Conservation (phyloP, 192 early-diverging fungal species). For the Linnemannia elongata region DNA sequence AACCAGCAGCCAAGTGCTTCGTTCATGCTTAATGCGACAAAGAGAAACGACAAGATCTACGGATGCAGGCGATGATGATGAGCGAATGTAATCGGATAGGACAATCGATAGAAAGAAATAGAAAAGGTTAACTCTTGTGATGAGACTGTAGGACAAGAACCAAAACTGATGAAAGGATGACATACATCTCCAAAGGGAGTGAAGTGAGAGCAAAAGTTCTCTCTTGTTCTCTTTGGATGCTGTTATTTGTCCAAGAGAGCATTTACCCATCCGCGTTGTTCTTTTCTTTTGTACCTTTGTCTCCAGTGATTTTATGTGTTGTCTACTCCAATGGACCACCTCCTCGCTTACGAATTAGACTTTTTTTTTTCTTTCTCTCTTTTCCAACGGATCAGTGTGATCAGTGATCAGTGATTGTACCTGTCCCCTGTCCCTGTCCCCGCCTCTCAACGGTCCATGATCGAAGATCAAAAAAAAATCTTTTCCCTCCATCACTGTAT, state of each 20-base stretch:
- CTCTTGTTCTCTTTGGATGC: no score
- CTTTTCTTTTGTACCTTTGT: background rate
- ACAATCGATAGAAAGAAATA: background rate
- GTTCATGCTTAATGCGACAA: no score
- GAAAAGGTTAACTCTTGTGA: background rate
- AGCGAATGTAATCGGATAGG: no score
- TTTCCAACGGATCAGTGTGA: background rate
- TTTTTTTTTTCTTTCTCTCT: no score
- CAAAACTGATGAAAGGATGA: background rate
- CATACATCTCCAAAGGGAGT: background rate
- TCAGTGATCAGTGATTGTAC: background rate
- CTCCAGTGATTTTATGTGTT: background rate
- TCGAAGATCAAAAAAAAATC: background rate
- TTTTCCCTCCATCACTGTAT: background rate
- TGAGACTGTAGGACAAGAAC: background rate
- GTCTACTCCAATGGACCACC: background rate
- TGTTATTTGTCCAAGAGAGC: background rate
- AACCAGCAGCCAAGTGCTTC: no score
- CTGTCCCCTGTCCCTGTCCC: background rate
- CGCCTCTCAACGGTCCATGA: background rate
- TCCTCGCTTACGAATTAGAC: no score
- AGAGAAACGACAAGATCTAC: no score
- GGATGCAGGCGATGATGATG: no score
- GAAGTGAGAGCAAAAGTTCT: background rate
- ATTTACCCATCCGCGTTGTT: background rate